Evolutionary conservation across 208 protist species (phyloP).

Genomic region (Leishmania lainsoni): DNA sequence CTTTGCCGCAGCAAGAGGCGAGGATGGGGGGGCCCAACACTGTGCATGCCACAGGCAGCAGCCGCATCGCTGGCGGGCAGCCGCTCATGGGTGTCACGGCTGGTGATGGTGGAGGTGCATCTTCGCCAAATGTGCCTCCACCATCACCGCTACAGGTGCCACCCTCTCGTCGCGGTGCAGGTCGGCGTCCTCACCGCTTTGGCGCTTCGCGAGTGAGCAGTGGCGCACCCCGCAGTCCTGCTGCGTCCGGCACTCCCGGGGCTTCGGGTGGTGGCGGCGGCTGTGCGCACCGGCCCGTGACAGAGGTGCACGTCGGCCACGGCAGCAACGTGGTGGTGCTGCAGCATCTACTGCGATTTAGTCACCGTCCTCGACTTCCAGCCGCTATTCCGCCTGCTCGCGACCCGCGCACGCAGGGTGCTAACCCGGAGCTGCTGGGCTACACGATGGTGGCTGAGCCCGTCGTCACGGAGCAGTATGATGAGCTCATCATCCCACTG

Average conservation of each 20-base stretch:
- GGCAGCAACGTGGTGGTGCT: constrained; percentile 61
- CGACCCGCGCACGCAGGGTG: constrained; percentile 35
- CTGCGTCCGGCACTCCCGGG: background rate
- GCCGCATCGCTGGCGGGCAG: background rate
- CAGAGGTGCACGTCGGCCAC: constrained; percentile 33
- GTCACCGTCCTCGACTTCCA: constrained; percentile 50
- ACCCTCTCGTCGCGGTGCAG: constrained; percentile 15
- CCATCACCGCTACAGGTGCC: constrained; percentile 4
- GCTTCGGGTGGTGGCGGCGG: background rate
- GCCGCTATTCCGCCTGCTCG: constrained; percentile 60
- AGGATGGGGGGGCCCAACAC: background rate
- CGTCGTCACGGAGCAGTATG: constrained; percentile 84
- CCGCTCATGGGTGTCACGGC: background rate
- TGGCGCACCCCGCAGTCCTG: background rate
- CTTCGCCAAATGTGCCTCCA: background rate
- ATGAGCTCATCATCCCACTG: constrained; percentile 77
- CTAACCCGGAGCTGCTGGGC: constrained; percentile 53
- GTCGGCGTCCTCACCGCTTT: constrained; percentile 21
- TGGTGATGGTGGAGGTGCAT: background rate
- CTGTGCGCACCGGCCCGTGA: constrained; percentile 6
- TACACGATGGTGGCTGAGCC: constrained; percentile 76
- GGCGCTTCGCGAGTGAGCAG: background rate
- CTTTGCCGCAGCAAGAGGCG: constrained; percentile 1
- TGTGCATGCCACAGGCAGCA: background rate
- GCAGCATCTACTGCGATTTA: constrained; percentile 81